Percentiles rank a stretch among this genome's conserved stretches.
These are phyloP conservation scores for Termitomyces eurrhizus DNA, from an alignment of 768 basidiomycete species.

Conservation along the genomic window DNA sequence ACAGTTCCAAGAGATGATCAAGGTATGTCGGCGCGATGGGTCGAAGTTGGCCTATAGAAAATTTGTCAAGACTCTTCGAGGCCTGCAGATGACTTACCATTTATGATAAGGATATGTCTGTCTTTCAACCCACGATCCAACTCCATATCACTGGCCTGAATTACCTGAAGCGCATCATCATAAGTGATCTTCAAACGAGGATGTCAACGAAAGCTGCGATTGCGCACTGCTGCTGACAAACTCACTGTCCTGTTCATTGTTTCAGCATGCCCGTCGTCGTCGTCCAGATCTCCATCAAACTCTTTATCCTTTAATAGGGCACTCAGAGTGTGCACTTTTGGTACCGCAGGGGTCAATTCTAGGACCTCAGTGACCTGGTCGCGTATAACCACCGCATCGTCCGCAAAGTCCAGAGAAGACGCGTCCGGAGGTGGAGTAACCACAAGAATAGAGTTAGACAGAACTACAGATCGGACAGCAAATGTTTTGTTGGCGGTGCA, in stretches of 20 bases:
- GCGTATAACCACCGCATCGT: conserved; percentile 59
- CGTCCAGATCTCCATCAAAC: conserved; percentile 68
- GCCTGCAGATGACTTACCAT: conserved; percentile 41
- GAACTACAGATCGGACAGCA: conserved; percentile 73
- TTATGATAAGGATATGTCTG: conserved; percentile 68
- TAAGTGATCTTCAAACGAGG: conserved; percentile 39
- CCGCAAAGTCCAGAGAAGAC: conserved; percentile 22
- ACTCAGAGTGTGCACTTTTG: conserved; percentile 67
- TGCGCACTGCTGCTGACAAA: neutral
- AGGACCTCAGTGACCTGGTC: conserved; percentile 82
- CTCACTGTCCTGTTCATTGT: conserved; percentile 10
- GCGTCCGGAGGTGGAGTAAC: conserved; percentile 47
- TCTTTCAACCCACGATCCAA: conserved; percentile 59
- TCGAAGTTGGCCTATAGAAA: conserved; percentile 57
- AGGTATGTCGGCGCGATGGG: conserved; percentile 70
- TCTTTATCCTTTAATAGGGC: conserved; percentile 57
- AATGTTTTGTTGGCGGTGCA: conserved; percentile 85
- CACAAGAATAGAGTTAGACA: conserved; percentile 86
- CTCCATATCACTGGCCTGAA: conserved; percentile 85
- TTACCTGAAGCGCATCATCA: conserved; percentile 52
- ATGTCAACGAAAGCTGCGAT: neutral
- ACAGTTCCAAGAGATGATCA: conserved; percentile 63
- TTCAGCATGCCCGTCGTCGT: conserved; percentile 23
- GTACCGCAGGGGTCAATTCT: conserved; percentile 76
- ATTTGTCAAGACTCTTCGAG: neutral